phyloP scores from a whole-genome alignment of 305 asterid species.

The Plantago rigida region DNA sequence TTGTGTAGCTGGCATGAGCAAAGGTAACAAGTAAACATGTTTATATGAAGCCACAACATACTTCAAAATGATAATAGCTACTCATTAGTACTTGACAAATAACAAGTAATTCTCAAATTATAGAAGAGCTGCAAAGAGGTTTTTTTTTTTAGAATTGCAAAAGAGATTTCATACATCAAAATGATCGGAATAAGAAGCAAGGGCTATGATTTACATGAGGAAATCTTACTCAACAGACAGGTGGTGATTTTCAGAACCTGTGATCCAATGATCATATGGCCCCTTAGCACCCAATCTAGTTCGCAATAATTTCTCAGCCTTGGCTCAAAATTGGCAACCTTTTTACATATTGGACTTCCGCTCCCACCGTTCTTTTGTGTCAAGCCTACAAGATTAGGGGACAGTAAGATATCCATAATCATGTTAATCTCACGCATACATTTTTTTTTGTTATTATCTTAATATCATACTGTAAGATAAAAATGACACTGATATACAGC shows the following conservation, averaged over 20 bases:
- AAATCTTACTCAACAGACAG: not conserved
- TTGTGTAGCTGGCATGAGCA: not conserved
- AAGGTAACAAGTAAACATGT: not conserved
- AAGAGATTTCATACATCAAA: not conserved
- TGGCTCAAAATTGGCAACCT: not conserved
- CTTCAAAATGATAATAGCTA: not conserved
- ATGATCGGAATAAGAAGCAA: not conserved
- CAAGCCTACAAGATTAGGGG: conserved; percentile 31
- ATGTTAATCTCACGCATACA: too few relatives aligned
- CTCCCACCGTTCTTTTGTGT: conserved; percentile 49
- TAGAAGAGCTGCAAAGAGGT: not conserved
- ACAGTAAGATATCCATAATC: not conserved
- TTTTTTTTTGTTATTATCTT: too few relatives aligned
- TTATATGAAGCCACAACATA: not conserved
- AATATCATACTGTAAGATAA: too few relatives aligned
- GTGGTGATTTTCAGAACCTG: not conserved
- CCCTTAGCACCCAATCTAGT: not conserved
- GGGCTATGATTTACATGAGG: not conserved
- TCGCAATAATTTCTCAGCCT: not conserved
- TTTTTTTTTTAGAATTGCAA: not conserved
- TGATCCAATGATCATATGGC: not conserved
- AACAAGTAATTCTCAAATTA: not conserved
- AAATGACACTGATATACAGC: not conserved
- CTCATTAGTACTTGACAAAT: too few relatives aligned
- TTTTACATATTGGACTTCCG: conserved; percentile 51